These are phyloP conservation scores for Coelastrella sp. DNA, from an alignment of 139 green algal species.

Conservation along the genomic window DNA sequence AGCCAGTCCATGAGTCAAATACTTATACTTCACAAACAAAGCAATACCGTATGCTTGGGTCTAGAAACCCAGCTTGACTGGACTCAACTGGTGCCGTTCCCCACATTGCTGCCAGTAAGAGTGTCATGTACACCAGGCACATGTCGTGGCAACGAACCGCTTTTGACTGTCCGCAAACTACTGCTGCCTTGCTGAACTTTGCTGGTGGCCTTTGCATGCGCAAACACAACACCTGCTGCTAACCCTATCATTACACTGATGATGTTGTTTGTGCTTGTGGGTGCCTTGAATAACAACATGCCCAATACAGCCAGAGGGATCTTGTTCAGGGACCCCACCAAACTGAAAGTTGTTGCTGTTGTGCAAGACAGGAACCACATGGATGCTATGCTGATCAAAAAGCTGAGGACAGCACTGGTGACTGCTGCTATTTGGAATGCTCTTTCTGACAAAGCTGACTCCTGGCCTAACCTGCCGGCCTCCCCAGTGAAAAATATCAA, in stretches of 20 bases:
- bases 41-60: too few relatives aligned
- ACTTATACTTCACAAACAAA: too few relatives aligned
- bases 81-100: too few relatives aligned
- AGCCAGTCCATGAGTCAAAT: too few relatives aligned
- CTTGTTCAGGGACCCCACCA: constrained; percentile 92
- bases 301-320: constrained; percentile 87
- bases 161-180: not conserved
- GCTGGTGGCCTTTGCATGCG: constrained; percentile 54
- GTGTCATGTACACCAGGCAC: too few relatives aligned
- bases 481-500: constrained; percentile 75
- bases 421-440: constrained; percentile 57
- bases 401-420: constrained; percentile 67
- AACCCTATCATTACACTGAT: constrained; percentile 79
- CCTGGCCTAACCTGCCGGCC: constrained; percentile 45
- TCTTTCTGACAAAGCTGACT: constrained; percentile 65
- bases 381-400: constrained; percentile 83
- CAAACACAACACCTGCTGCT: constrained; percentile 77
- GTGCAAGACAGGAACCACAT: constrained; percentile 93
- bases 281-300: constrained; percentile 82
- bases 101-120: too few relatives aligned
- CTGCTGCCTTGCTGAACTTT: not conserved
- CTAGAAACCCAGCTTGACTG: too few relatives aligned
- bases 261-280: constrained; percentile 77
- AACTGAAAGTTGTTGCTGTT: constrained; percentile 85
- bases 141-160: constrained; percentile 12